Base-by-base conservation (phyloP, 495 filamentous ascomycete genomes). In the Daldinia bambusicola region DNA sequence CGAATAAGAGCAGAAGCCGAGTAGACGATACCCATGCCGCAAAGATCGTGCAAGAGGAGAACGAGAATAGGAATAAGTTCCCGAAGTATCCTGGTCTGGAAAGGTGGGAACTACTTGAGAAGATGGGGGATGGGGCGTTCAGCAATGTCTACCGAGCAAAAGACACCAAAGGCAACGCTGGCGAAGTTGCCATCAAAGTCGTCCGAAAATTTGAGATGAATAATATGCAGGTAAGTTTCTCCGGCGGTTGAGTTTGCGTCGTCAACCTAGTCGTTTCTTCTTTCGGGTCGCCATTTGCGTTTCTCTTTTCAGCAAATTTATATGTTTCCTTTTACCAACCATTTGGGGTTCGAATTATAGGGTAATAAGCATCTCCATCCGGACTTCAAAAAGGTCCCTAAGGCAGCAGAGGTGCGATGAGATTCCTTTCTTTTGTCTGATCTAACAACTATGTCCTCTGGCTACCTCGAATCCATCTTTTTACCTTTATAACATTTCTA, bases 191-290 rank as follows among this genome's bases (percentile, higher is more conserved):
- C 50, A 98, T 99, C 86, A 99, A 99, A 77, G 95, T 99, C 22
- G 95, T 99, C 61, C 90, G 95, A 63, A 99, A 99, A 81, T 99
- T 92, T 76, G 96, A 99, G 82, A 97, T 99, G 92, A 98, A 97
- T 78, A 92, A 89, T 56, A 93, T 87, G 83, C 95, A 99, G 93
- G 95, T 99, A 87, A 85, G 92, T 88, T 22, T 50, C 78, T 64
- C 61, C 51, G 71, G 62, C 66, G 67, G 67, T 67, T 74, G 63
- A 74, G 38, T 70, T 68, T 26, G 12, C 66, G 52, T 77, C 62
- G 51, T 69, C 62, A 70, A 70, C 61, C 74, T 60, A 48, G 53
- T 56, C 63, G 32, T 56, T 68, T 79, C 72, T 75, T 69, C 22
- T 82, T 76, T 60, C 67, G 48, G 63, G 61, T 76, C 64, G 66